phyloP scores from a whole-genome alignment of 176 grass and related monocot species.

The Chrysopogon serrulatus region DNA sequence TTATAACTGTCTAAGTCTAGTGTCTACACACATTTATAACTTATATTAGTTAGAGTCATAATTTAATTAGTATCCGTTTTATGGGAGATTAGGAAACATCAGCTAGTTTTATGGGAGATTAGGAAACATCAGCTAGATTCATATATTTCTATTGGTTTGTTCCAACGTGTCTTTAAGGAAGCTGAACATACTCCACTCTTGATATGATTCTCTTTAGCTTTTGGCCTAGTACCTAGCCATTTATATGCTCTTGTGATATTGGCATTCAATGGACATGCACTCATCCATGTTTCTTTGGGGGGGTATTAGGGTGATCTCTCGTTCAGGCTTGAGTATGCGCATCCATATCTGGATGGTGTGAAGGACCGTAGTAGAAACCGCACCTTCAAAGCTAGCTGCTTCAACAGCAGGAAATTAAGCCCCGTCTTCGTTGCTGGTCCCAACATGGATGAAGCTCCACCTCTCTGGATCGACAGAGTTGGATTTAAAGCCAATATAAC shows the following conservation, averaged over 20 bases:
- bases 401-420: constrained; percentile 83
- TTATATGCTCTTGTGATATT: not conserved
- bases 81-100: too few relatives aligned
- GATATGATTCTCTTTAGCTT: not conserved
- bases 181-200: not conserved
- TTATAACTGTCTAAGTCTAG: not conserved
- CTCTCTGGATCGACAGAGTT: constrained; percentile 82
- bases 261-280: not conserved
- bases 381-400: constrained; percentile 86
- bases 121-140: not conserved
- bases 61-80: not conserved
- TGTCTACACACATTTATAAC: not conserved
- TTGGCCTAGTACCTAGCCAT: not conserved
- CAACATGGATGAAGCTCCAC: constrained; percentile 71
- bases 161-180: not conserved
- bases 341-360: constrained; percentile 92
- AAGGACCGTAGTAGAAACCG: constrained; percentile 60
- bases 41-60: not conserved
- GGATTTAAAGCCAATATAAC: constrained; percentile 95
- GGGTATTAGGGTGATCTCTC: constrained; percentile 70
- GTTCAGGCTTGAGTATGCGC: constrained; percentile 80
- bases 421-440: constrained; percentile 93
- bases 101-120: too few relatives aligned
- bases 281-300: not conserved
- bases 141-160: not conserved